Conservation (phyloP, 176 grass and related monocot genomes). For the Zea mays region DNA sequence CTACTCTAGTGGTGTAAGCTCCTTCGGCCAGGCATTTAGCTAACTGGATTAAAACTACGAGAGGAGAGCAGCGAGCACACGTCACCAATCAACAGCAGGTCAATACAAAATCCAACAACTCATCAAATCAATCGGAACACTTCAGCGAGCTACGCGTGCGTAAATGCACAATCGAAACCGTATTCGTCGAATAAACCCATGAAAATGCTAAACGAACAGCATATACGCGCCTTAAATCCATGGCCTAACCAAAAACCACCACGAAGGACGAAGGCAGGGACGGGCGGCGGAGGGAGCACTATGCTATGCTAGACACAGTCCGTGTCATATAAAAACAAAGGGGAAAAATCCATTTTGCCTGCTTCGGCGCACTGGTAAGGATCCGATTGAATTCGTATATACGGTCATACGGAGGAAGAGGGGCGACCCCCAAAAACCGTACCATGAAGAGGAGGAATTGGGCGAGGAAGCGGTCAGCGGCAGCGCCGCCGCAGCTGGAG, state of each 20-base stretch:
- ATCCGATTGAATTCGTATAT: not conserved
- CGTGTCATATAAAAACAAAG: not conserved
- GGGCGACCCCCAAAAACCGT: not conserved
- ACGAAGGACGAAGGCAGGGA: not conserved
- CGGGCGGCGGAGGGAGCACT: not conserved
- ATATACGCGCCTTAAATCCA: not conserved
- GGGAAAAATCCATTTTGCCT: not conserved
- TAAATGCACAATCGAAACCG: not conserved
- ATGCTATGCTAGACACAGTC: not conserved
- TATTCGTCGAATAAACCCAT: not conserved
- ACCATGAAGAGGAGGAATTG: constrained; percentile 80
- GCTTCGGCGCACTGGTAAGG: not conserved
- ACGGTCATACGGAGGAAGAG: not conserved
- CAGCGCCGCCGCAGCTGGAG: constrained; percentile 11
- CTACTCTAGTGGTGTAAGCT: not conserved
- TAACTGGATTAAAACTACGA: constrained; percentile 1
- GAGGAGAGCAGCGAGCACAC: not conserved
- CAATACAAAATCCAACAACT: not conserved
- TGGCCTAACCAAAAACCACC: not conserved
- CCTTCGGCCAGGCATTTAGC: not conserved
- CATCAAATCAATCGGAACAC: not conserved
- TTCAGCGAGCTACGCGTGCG: not conserved
- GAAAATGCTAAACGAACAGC: constrained; percentile 14
- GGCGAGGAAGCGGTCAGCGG: constrained; percentile 70
- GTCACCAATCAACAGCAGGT: not conserved